Percentiles rank a stretch among this genome's conserved stretches.
phyloP scores from a whole-genome alignment of 495 filamentous ascomycete species.

The Tuber calosporum region DNA sequence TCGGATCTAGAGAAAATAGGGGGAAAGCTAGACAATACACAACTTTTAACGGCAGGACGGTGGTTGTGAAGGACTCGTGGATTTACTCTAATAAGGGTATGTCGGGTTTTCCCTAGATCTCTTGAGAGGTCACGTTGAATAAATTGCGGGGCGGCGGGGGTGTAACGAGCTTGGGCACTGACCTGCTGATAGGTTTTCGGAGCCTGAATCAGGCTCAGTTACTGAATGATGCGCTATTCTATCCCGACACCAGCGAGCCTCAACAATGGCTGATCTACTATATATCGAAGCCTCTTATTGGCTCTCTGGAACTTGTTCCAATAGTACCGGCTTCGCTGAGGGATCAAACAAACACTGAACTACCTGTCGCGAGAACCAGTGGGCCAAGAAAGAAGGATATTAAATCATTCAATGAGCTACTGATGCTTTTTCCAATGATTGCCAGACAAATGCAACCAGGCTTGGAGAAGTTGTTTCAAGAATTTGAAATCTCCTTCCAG shows the following conservation, averaged over 20 bases:
- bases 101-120: slow-evolving; percentile 23
- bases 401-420: slow-evolving; percentile 78
- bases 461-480: slow-evolving; percentile 78
- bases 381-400: slow-evolving; percentile 67
- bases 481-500: slow-evolving; percentile 78
- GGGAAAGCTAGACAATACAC: slow-evolving; percentile 89
- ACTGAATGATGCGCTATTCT: slow-evolving; percentile 77
- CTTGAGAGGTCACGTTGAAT: slow-evolving; percentile 5
- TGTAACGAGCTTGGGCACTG: slow-evolving; percentile 19
- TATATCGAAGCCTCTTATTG: slow-evolving; percentile 85
- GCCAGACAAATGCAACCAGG: slow-evolving; percentile 93
- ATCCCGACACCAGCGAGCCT: slow-evolving; percentile 67
- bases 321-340: slow-evolving; percentile 34
- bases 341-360: slow-evolving; percentile 22
- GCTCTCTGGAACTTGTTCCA: slow-evolving; percentile 63
- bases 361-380: slow-evolving; percentile 8
- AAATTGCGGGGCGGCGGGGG: neutral
- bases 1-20: slow-evolving; percentile 66
- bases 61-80: slow-evolving; percentile 88
- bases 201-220: slow-evolving; percentile 83
- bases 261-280: slow-evolving; percentile 95
- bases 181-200: slow-evolving; percentile 66
- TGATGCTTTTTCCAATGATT: slow-evolving; percentile 92
- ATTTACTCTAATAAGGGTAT: slow-evolving; percentile 94
- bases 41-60: slow-evolving; percentile 84